Evolutionary conservation across 73 alveolate species (phyloP).

Genomic region (Paramecium sexaurelia): DNA sequence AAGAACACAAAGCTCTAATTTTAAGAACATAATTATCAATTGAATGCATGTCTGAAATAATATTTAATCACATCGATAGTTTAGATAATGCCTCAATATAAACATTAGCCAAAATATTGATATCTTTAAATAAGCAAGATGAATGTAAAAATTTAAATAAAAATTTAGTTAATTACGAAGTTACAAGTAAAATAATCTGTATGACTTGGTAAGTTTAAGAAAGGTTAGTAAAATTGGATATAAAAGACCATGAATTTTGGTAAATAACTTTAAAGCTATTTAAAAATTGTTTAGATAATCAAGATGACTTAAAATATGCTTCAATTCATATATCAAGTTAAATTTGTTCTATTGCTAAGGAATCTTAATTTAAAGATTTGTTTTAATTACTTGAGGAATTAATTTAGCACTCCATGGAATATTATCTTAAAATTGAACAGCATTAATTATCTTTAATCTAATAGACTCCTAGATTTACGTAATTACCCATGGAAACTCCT

Average conservation of each 20-base stretch:
- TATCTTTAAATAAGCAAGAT: conserved; percentile 14
- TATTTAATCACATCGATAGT: background rate
- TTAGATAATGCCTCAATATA: background rate
- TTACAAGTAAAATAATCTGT: conserved; percentile 1
- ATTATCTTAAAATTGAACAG: conserved; percentile 7
- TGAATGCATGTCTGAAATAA: conserved; percentile 23
- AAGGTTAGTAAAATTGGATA: background rate
- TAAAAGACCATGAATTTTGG: background rate
- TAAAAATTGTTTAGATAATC: background rate
- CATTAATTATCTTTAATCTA: background rate
- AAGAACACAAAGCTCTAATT: background rate
- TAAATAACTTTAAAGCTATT: background rate
- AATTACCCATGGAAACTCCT: conserved; percentile 46
- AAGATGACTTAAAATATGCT: conserved; percentile 50
- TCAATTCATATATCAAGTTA: background rate
- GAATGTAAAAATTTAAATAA: background rate
- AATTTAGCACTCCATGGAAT: background rate
- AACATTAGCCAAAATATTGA: background rate
- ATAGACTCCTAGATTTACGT: conserved; percentile 46
- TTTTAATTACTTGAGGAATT: conserved; percentile 6
- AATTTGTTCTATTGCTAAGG: background rate
- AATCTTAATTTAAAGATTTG: background rate
- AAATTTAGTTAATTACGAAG: conserved; percentile 7
- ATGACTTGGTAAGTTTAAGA: conserved; percentile 51
- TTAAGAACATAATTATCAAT: background rate